Base-by-base conservation (phyloP, 495 filamentous ascomycete genomes). In the Xylaria grammica region DNA sequence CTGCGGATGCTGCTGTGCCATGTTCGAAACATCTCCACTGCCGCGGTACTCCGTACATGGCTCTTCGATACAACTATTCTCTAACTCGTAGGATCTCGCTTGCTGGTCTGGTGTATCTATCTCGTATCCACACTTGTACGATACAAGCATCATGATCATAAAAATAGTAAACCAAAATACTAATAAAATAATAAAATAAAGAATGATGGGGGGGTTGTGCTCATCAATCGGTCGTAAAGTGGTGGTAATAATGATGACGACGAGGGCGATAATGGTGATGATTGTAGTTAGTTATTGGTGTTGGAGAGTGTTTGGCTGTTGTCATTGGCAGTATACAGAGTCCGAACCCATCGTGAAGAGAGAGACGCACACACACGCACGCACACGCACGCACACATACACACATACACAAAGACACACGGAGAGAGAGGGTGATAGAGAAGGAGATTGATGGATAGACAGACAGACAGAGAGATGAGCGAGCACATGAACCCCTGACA, bases 21-120 rank as follows among this genome's bases (percentile, higher is more conserved):
- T 59, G 56, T 46, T 48, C 34, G 27, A 59, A 59, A 30, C 40
- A 59, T 48, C 42, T 48, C 56, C 56, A 59, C 56, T 29, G 56
- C 44, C 40, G 40, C 27, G 56, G 56, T 58, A n/a, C n/a, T n/a
- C n/a, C n/a, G n/a, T n/a, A 58, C 54, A 58, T 59, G 56, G 22
- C 38, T 15, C 17, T 45, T 38, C 56, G 22, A 59, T 42, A 59
- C 56, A 24, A 5, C 56, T 13, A 22, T n/a, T 19, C 40, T 29
- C 54, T 59, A 29, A 48, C 40, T 59, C 24, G 56, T 40, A 59
- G 56, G 56, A 59, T 59, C 56, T 15, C 44, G 42, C 56, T 59
- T 59, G 26, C 42, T 48, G 40, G n/a, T n/a, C n/a, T n/a, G n/a
- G n/a, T n/a, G n/a, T n/a, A 59, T 59, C 40, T 59, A 46, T 36